Conservation (phyloP, 371 early-diverging fungal genomes). For the Synchytrium microbalum region DNA sequence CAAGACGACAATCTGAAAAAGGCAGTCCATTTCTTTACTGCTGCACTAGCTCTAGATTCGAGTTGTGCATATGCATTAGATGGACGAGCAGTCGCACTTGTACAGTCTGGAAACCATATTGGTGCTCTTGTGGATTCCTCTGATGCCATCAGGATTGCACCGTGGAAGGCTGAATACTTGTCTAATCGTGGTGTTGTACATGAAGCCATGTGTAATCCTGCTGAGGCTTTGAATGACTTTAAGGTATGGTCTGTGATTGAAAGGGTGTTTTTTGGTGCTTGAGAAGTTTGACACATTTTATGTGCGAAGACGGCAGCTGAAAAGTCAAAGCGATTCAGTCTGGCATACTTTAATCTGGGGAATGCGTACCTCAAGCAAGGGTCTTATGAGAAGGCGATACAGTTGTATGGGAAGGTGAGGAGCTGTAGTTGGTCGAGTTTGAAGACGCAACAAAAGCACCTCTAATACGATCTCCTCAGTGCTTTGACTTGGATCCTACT, state of each 20-base stretch:
- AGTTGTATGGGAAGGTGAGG: too few species aligned
- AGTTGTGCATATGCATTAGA: conserved; percentile 37
- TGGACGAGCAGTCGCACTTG: conserved; percentile 37
- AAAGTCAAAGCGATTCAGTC: too few species aligned
- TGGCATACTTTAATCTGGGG: too few species aligned
- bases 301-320: too few species aligned
- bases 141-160: conserved; percentile 32
- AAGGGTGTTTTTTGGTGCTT: not conserved
- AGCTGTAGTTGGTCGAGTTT: too few species aligned
- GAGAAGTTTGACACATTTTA: too few species aligned
- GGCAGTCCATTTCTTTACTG: conserved; percentile 38
- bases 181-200: conserved; percentile 42
- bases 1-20: conserved; percentile 26
- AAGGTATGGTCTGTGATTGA: conserved; percentile 24
- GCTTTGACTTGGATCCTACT: too few species aligned
- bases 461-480: too few species aligned
- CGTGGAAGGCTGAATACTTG: conserved; percentile 34
- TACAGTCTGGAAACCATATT: conserved; percentile 30
- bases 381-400: too few species aligned
- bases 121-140: conserved; percentile 43
- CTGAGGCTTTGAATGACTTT: conserved; percentile 36
- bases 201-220: conserved; percentile 30
- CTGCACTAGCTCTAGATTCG: conserved; percentile 34
- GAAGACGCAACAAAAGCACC: too few species aligned
- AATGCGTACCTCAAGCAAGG: too few species aligned